Conservation (phyloP, 371 early-diverging fungal species). For the Mucor circinelloides region DNA sequence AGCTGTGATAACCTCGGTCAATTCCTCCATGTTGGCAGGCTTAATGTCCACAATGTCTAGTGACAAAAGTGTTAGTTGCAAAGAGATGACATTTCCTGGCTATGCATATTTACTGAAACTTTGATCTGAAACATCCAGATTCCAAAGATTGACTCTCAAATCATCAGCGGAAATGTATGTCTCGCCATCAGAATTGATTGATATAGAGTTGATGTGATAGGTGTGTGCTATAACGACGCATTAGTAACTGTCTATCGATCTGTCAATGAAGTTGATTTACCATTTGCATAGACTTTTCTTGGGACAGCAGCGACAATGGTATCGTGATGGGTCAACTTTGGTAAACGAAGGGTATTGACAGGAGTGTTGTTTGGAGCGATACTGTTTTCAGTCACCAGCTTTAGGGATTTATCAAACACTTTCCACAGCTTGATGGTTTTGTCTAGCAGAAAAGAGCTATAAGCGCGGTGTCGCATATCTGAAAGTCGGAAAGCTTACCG, state of each 20-base stretch:
- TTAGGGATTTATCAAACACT: conserved; percentile 95
- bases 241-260: not conserved
- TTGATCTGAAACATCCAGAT: conserved; percentile 94
- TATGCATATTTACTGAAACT: conserved; percentile 91
- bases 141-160: conserved; percentile 98
- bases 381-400: conserved; percentile 87
- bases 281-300: conserved; percentile 91
- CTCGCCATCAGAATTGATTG: conserved; percentile 96
- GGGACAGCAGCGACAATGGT: conserved; percentile 95
- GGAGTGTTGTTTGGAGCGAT: conserved; percentile 32
- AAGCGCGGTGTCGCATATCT: too few relatives aligned
- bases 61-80: conserved; percentile 52
- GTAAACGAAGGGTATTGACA: conserved; percentile 67
- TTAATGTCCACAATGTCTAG: conserved; percentile 99
- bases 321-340: conserved; percentile 89
- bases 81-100: not conserved
- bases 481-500: conserved; percentile 54
- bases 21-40: conserved; percentile 98
- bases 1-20: conserved; percentile 99
- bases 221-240: conserved; percentile 81
- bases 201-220: conserved; percentile 99
- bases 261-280: conserved; percentile 13
- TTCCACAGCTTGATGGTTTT: conserved; percentile 99
- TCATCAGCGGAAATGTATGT: conserved; percentile 98
- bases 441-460: conserved; percentile 56